Conservation (phyloP, 495 filamentous ascomycete genomes). For the Aspergillus leporis region DNA sequence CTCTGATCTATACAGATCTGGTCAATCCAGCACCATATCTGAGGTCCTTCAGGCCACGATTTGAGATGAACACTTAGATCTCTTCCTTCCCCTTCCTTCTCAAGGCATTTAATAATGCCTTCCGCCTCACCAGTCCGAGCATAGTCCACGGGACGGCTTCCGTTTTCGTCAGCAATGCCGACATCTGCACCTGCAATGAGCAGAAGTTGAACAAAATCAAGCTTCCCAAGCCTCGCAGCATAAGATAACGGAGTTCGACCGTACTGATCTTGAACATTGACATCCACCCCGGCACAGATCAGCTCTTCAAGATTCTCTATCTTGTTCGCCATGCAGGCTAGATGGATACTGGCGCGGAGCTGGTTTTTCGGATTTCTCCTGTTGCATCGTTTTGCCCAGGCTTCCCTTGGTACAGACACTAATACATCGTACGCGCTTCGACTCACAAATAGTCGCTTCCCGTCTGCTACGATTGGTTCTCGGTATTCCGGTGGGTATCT, state of each 20-base stretch:
- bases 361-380: neutral
- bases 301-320: neutral
- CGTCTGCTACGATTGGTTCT: neutral
- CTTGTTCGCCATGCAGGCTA: neutral
- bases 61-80: neutral
- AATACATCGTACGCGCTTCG: neutral
- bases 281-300: neutral
- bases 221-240: neutral
- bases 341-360: neutral
- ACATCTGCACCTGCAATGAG: neutral
- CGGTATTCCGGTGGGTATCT: neutral
- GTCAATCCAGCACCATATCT: conserved; percentile 8
- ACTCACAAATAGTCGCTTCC: neutral
- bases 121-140: neutral
- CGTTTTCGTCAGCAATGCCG: neutral
- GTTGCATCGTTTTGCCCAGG: neutral
- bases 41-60: conserved; percentile 3
- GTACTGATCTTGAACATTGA: neutral
- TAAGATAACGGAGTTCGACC: neutral
- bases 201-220: conserved; percentile 1
- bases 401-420: neutral
- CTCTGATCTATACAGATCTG: conserved; percentile 5
- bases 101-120: neutral
- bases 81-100: neutral
- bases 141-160: neutral